Evolutionary conservation across 192 early-diverging fungal genomes (phyloP).

Genomic region (Glomus cerebriforme): DNA sequence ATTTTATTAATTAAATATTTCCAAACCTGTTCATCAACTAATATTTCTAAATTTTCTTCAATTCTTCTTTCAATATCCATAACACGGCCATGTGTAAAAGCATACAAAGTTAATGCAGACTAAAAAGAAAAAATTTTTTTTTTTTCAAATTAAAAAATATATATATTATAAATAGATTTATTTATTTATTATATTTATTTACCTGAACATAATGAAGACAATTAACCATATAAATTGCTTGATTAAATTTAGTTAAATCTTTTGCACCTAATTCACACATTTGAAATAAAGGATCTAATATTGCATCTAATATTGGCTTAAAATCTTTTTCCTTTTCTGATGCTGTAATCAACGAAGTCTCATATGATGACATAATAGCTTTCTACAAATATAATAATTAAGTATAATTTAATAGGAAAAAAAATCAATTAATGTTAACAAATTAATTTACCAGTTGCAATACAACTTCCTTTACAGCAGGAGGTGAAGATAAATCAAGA

Average conservation of each 20-base stretch:
- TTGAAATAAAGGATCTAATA: constrained; percentile 74
- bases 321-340: constrained; percentile 63
- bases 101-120: constrained; percentile 64
- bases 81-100: constrained; percentile 62
- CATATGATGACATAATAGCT: constrained; percentile 82
- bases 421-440: not conserved
- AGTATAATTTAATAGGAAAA: not conserved
- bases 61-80: constrained; percentile 62
- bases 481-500: constrained; percentile 61
- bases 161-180: not conserved
- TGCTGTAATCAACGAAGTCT: constrained; percentile 62
- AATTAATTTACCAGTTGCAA: constrained; percentile 60
- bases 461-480: constrained; percentile 65
- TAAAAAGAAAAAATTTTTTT: constrained; percentile 36
- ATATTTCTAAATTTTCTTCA: constrained; percentile 58
- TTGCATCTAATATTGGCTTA: constrained; percentile 61
- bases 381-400: constrained; percentile 46
- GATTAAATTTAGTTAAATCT: constrained; percentile 56
- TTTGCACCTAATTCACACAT: constrained; percentile 65
- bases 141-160: not conserved
- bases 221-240: constrained; percentile 75
- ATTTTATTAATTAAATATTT: not conserved
- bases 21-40: constrained; percentile 68
- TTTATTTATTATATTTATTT: constrained; percentile 8
- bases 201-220: constrained; percentile 76